Conservation (phyloP, 2,329 filamentous ascomycete genomes). For the Cyphellophora europaea region DNA sequence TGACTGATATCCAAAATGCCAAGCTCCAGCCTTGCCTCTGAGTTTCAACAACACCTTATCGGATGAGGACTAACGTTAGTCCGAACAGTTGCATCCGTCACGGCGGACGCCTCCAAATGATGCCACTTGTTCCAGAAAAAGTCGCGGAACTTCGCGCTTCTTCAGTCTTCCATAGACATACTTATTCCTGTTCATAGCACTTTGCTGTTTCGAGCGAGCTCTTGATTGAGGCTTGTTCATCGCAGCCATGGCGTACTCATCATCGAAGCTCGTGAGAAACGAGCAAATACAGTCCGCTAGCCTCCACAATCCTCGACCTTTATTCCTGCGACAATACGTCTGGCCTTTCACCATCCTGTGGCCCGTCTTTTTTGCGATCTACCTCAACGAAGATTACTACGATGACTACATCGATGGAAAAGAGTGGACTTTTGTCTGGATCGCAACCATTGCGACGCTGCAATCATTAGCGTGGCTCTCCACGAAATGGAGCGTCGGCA, state of each 20-base stretch:
- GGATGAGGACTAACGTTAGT: too few species aligned
- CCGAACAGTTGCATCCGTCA: too few species aligned
- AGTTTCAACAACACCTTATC: too few species aligned
- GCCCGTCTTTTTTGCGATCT: conserved; percentile 84
- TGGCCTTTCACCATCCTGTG: conserved; percentile 90
- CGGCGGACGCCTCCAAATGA: too few species aligned
- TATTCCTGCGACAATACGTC: conserved; percentile 75
- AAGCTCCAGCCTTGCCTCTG: too few species aligned
- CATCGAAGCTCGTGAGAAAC: conserved; percentile 66
- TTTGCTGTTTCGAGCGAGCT: conserved; percentile 9
- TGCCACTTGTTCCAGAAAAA: too few species aligned
- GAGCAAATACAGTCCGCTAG: conserved; percentile 79
- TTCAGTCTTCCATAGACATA: too few species aligned
- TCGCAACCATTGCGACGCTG: conserved; percentile 73
- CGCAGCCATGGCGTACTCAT: conserved; percentile 14
- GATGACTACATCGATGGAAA: conserved; percentile 84
- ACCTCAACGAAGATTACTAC: conserved; percentile 74
- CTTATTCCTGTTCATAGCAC: too few species aligned
- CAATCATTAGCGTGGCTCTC: conserved; percentile 89
- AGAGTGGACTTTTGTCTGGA: conserved; percentile 97
- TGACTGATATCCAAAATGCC: too few species aligned
- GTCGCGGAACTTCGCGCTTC: background rate
- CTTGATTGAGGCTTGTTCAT: conserved; percentile 18
- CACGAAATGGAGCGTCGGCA: conserved; percentile 93
- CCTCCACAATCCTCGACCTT: conserved; percentile 75